Evolutionary conservation across 371 early-diverging fungal species (phyloP).

Genomic region (Mortierella sp.): DNA sequence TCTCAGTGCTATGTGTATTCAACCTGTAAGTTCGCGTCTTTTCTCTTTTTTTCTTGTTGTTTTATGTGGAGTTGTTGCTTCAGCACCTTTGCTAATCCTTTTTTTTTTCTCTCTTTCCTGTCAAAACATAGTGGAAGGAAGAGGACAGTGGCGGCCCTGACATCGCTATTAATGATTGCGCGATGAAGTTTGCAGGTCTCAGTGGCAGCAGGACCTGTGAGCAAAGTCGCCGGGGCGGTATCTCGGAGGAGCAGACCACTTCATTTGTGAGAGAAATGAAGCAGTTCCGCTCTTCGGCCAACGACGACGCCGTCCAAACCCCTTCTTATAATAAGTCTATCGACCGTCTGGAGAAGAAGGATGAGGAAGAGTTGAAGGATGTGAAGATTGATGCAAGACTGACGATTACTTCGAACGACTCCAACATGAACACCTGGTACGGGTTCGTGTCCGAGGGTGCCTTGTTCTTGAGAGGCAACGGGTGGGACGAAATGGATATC

Average conservation of each 20-base stretch:
- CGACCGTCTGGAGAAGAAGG: conserved; percentile 25
- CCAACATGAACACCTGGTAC: conserved; percentile 52
- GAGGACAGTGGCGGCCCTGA: conserved; percentile 59
- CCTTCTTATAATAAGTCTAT: neutral
- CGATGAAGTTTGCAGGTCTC: conserved; percentile 50
- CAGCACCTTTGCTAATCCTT: neutral
- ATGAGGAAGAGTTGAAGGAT: conserved; percentile 33
- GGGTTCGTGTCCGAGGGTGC: conserved; percentile 50
- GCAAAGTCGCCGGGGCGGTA: conserved; percentile 53
- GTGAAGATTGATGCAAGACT: conserved; percentile 53
- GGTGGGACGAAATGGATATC: conserved; percentile 58
- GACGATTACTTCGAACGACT: conserved; percentile 53
- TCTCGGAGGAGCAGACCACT: conserved; percentile 49
- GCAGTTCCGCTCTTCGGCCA: conserved; percentile 31
- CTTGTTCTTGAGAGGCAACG: conserved; percentile 50
- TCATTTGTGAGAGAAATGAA: conserved; percentile 58
- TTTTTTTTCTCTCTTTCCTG: neutral
- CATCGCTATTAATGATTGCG: conserved; percentile 59
- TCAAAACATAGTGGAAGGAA: conserved; percentile 44
- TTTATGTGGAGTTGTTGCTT: neutral
- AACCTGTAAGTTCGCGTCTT: conserved; percentile 37
- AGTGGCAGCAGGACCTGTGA: conserved; percentile 58
- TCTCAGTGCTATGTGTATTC: conserved; percentile 56
- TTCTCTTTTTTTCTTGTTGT: neutral
- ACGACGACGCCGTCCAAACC: conserved; percentile 41